A percentile compares a stretch with the other conserved stretches of the same genome.
Evolutionary conservation across 164 flowering plant genomes (phyloP).

Genomic region (Tinospora cordifolia): DNA sequence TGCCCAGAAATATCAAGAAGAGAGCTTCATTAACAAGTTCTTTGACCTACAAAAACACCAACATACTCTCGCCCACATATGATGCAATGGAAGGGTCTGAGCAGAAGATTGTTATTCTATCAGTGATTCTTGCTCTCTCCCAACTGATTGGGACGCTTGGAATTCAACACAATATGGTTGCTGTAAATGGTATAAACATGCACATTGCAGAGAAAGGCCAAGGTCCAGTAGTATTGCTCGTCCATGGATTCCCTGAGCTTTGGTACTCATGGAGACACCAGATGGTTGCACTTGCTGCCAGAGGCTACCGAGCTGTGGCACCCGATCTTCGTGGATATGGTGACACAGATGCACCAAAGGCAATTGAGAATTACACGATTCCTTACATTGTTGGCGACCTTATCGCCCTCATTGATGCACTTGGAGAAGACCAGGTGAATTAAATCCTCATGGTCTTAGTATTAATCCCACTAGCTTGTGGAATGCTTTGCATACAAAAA

Average conservation of each 20-base stretch:
- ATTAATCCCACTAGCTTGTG: not conserved
- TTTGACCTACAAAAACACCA: not conserved
- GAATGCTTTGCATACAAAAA: not conserved
- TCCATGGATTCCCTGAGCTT: too few relatives aligned
- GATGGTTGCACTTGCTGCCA: conserved; percentile 33
- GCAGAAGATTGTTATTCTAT: too few relatives aligned
- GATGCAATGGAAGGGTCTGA: not conserved
- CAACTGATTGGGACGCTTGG: not conserved
- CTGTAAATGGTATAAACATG: too few relatives aligned
- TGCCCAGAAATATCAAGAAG: not conserved
- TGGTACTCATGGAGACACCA: conserved; percentile 26
- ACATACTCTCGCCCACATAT: not conserved
- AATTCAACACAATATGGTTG: too few relatives aligned
- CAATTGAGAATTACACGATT: conserved; percentile 32
- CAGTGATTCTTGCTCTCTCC: not conserved
- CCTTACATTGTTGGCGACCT: conserved; percentile 60
- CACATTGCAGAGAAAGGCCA: too few relatives aligned
- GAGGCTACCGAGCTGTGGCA: conserved; percentile 52
- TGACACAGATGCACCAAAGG: conserved; percentile 57
- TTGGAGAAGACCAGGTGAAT: conserved; percentile 30
- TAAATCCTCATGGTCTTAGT: not conserved
- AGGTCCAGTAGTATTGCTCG: too few relatives aligned
- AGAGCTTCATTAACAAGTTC: not conserved
- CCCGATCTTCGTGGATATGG: conserved; percentile 76
- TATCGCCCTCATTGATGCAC: conserved; percentile 41